phyloP scores from a whole-genome alignment of 176 grass and related monocot genomes.

The Poa pratensis region DNA sequence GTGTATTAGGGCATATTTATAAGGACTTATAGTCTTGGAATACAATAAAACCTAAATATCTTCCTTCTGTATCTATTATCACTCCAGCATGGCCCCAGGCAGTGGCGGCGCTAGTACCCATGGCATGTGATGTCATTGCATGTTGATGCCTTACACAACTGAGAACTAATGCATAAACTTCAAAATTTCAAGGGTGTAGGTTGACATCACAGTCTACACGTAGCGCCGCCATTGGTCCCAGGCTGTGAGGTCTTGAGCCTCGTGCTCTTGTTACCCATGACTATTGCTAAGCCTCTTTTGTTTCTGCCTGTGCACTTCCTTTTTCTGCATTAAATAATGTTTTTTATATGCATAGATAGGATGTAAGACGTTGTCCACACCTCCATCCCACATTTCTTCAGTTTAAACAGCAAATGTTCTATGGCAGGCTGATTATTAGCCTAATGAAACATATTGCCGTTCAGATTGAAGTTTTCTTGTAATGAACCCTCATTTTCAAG shows the following conservation, averaged over 20 bases:
- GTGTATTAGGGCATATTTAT: neutral
- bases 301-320: neutral
- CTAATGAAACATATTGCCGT: neutral
- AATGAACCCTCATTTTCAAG: conserved; percentile 9
- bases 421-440: neutral
- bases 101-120: too few species aligned
- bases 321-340: neutral
- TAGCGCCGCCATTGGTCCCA: too few species aligned
- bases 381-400: neutral
- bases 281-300: neutral
- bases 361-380: neutral
- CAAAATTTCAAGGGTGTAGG: too few species aligned
- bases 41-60: neutral
- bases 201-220: too few species aligned
- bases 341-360: neutral
- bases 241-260: neutral
- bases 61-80: neutral
- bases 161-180: too few species aligned
- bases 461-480: neutral
- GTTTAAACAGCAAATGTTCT: neutral
- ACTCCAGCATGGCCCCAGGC: neutral
- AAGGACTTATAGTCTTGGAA: neutral
- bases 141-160: too few species aligned
- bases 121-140: too few species aligned
- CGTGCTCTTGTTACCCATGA: neutral